Conservation (phyloP, 805 yeast genomes). For the Cyberlindnera mycetangii region DNA sequence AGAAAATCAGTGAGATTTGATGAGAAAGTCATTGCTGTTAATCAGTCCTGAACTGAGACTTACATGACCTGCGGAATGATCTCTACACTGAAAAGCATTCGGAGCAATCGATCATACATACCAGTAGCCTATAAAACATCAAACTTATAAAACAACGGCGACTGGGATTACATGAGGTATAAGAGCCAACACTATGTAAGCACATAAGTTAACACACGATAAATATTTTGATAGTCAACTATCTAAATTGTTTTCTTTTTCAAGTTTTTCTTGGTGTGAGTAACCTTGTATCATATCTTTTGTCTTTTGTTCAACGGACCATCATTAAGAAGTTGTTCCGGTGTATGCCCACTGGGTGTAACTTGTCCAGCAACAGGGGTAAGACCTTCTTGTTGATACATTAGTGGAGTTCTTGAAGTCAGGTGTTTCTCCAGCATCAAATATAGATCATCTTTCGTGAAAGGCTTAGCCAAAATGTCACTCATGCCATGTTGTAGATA, state of each 20-base stretch:
- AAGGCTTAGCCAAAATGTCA: constrained; percentile 91
- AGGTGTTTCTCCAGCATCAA: constrained; percentile 74
- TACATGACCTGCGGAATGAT: no score
- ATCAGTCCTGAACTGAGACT: no score
- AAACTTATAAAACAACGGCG: no score
- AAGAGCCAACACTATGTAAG: no score
- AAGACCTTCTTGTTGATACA: constrained; percentile 15
- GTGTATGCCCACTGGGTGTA: not conserved
- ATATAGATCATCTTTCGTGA: constrained; percentile 81
- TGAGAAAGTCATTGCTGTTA: constrained; percentile 54
- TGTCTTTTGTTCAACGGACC: constrained; percentile 28
- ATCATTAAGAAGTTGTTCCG: constrained; percentile 10
- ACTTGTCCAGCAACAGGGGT: not conserved
- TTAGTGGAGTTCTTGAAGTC: constrained; percentile 42
- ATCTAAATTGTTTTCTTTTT: no score
- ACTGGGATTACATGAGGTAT: no score
- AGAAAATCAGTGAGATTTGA: constrained; percentile 67
- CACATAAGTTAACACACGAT: not conserved
- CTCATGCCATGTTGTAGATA: constrained; percentile 88
- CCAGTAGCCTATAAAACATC: not conserved
- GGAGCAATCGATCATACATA: no score
- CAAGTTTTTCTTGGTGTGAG: no score
- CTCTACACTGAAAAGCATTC: no score
- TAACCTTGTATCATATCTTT: constrained; percentile 17
- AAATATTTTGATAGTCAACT: no score